Evolutionary conservation across 2,329 filamentous ascomycete genomes (phyloP), one percentile per base, ranked within the genome.

Genomic region (Ophiocordyceps camponoti-saundersi): DNA sequence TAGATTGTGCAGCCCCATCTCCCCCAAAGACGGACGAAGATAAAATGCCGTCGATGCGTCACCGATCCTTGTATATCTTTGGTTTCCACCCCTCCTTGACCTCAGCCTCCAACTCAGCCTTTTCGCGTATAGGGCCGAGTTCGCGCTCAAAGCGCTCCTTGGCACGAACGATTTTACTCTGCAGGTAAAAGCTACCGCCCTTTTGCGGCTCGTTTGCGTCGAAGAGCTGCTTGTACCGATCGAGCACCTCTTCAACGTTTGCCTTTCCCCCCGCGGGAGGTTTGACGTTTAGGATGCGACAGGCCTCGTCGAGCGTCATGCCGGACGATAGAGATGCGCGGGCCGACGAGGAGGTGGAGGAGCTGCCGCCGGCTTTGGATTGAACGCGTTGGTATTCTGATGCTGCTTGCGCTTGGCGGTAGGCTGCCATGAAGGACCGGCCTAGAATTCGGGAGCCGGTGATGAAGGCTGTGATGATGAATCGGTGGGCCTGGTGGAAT

Each of bases 151-250:
- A 83, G 53, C 92, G 73, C 68, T 98, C 90, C 57, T 90, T 78
- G 49, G 92, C 92, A 51, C 92, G 75, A 55, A 96, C 67, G 47
- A 98, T 79, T 69, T 98, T 98, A 73, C 90, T 96, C 68, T 98
- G 92, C 44, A 98, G 73, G 65, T 98, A 98, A 67, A 98, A 98
- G 58, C 88, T 95, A 46, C 92, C 92, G 34, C 92, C 92, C 60
- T 95, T 95, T 65, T 93, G 75, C 12, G 92, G 90, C 53, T 98
- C 85, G 68, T 98, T 98, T 56, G 78, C 70, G 65, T 98, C 92
- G 62, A 95, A 98, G 44, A 98, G 70, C 53, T 82, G 80, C 77
- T 96, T 96, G 73, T 96, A 98, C 47, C 88, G 76, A 55, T 83
- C 79, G 66, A 84, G 81, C 47, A 95, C 80, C 53, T 82, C 74